Conservation (phyloP, 176 grass and related monocot species). For the Typha latifolia region DNA sequence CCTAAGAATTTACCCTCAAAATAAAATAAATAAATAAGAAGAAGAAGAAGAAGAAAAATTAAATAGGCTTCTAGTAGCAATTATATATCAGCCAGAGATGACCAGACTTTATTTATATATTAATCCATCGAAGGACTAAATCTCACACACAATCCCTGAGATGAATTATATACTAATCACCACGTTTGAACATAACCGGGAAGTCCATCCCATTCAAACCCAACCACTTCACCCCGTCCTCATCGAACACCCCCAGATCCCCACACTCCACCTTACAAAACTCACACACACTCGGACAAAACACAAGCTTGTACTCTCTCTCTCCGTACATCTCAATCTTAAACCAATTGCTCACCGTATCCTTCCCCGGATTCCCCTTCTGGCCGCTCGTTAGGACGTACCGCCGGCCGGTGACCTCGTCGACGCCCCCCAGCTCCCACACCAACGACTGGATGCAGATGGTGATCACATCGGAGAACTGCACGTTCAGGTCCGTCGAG, state of each 20-base stretch:
- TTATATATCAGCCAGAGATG: too few relatives aligned
- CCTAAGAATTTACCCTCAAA: too few relatives aligned
- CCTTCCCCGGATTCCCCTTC: neutral
- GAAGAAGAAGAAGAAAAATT: too few relatives aligned
- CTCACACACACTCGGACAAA: constrained; percentile 8
- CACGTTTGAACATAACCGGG: constrained; percentile 9
- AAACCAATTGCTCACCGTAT: constrained; percentile 14
- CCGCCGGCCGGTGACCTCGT: neutral
- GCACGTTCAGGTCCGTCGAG: constrained; percentile 18
- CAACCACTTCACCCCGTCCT: constrained; percentile 6
- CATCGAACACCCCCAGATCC: constrained; percentile 10
- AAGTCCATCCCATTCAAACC: constrained; percentile 3
- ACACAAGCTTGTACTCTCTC: constrained; percentile 13
- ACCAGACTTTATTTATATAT: neutral
- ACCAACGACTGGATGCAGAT: constrained; percentile 19
- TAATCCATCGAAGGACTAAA: neutral
- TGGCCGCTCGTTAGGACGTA: constrained; percentile 1
- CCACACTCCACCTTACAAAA: constrained; percentile 11
- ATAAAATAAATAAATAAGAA: too few relatives aligned
- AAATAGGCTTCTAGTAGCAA: too few relatives aligned
- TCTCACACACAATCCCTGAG: neutral
- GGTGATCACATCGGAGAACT: neutral
- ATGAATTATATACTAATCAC: neutral
- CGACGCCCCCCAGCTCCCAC: constrained; percentile 9
- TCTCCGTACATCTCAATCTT: constrained; percentile 16